Evolutionary conservation across 2,329 filamentous ascomycete genomes (phyloP).

Genomic region (Ophiostoma australiae): DNA sequence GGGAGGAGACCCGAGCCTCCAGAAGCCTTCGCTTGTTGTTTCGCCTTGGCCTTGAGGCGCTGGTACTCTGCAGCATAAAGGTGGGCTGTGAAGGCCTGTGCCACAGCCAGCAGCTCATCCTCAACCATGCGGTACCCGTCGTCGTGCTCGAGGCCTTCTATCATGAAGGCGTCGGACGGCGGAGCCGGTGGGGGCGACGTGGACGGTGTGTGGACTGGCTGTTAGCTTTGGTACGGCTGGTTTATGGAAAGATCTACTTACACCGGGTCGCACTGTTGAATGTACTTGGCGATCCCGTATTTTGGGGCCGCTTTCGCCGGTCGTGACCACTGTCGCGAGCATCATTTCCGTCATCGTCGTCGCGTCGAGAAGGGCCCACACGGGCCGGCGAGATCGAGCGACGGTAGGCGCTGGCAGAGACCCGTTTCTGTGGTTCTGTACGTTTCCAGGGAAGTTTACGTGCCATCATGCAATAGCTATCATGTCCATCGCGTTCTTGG

Average conservation of each 20-base stretch:
- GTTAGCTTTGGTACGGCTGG: background rate
- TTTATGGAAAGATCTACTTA: background rate
- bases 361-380: background rate
- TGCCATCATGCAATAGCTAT: constrained; percentile 22
- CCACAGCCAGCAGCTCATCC: constrained; percentile 67
- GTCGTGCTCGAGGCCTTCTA: constrained; percentile 58
- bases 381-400: constrained; percentile 9
- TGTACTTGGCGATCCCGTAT: background rate
- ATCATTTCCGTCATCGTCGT: background rate
- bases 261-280: background rate
- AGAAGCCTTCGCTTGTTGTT: constrained; percentile 26
- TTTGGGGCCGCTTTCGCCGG: background rate
- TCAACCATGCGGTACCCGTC: constrained; percentile 78
- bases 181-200: constrained; percentile 34
- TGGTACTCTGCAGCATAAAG: constrained; percentile 74
- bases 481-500: background rate
- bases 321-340: background rate
- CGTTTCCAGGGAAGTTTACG: constrained; percentile 29
- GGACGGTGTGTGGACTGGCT: constrained; percentile 32
- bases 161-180: constrained; percentile 48
- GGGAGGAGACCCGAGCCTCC: constrained; percentile 39
- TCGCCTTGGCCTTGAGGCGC: constrained; percentile 56
- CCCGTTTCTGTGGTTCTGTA: background rate
- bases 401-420: background rate
- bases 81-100: constrained; percentile 66